phyloP scores from a whole-genome alignment of 352 stramenopile genomes.

The Globisporangium cylindrosporum region DNA sequence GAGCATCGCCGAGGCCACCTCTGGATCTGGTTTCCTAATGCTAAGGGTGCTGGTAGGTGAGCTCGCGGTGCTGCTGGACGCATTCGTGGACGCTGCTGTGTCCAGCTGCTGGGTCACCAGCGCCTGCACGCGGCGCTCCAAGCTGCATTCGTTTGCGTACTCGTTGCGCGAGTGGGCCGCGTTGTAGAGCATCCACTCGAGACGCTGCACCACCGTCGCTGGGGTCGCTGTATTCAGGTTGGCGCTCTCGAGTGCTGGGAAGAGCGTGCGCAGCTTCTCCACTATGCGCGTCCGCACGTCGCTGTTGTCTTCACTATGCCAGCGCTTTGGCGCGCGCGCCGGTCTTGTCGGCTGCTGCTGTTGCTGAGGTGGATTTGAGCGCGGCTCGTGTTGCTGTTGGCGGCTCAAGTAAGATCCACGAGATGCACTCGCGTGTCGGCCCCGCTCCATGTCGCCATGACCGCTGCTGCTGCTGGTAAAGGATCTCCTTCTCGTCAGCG shows the following conservation, averaged over 20 bases:
- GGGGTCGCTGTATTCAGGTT: slow-evolving; percentile 15
- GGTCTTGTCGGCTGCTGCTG: slow-evolving; percentile 1
- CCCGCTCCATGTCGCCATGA: neutral
- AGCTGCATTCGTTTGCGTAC: slow-evolving; percentile 57
- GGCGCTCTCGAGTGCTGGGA: slow-evolving; percentile 24
- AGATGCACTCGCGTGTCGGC: neutral
- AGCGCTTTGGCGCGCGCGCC: slow-evolving; percentile 14
- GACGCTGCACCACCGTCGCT: slow-evolving; percentile 59
- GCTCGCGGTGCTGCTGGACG: neutral
- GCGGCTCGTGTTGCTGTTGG: neutral
- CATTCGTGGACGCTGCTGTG: neutral
- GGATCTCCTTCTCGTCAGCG: slow-evolving; percentile 1
- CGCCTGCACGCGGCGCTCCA: slow-evolving; percentile 69
- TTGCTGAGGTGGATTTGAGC: slow-evolving; percentile 12
- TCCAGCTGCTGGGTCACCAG: slow-evolving; percentile 48
- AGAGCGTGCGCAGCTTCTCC: slow-evolving; percentile 25
- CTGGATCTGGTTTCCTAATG: slow-evolving; percentile 1
- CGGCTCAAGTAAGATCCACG: neutral
- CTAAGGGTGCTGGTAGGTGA: neutral
- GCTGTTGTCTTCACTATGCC: slow-evolving; percentile 21
- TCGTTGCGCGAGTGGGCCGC: slow-evolving; percentile 59
- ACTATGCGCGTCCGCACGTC: slow-evolving; percentile 23
- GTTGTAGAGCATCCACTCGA: slow-evolving; percentile 80
- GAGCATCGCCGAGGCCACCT: neutral
- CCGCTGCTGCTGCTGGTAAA: neutral